Base-by-base conservation (phyloP, 2,329 filamentous ascomycete species). In the Monosporascus sp. region DNA sequence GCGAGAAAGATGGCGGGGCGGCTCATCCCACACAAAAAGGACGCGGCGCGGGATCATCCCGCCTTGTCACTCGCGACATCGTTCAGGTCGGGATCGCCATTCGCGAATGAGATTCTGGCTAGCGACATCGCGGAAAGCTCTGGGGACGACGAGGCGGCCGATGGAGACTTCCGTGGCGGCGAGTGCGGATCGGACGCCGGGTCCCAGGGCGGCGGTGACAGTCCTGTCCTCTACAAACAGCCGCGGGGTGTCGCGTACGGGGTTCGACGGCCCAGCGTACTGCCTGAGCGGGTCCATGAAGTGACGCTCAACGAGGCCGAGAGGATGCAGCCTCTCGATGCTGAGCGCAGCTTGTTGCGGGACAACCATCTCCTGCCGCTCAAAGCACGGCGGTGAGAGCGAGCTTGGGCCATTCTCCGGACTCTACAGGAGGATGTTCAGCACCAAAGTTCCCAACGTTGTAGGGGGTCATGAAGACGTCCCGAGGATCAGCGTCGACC, bases 231-330 rank as follows among this genome's bases (percentile, higher is more conserved):
- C 61, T 96, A 94, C 72, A 83, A 88, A 52, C n/a, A 90, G 46
- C 89, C 90, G 1, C 88, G 84, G 60, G 88, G 86, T 65, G 85
- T 94, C 44, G 85, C 87, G 31, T 89, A 82, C 55, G 88, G 87
- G 14, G 85, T 86, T 24, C 80, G 84, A 1, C 79, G 90, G 51
- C 85, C 87, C 3, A 81, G 87, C 5, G 77, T 95, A 54, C 80
- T 89, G 25, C 82, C 83, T 5, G 75, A 77, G 47, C 66, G 66
- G 9, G 55, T 72, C 15, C 73, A 75, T 18, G 76, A 79, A 47
- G 70, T 76, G 3, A 65, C 72, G 48, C 68, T 85, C 52, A 84
- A 80, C 15, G 74, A 75, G 47, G 65, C 75, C 7, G 84, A 87
- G 64, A 73, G 75, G 58, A 77, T 79, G 61, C 76, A 79, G 61